A percentile compares a stretch with the other conserved stretches of the same genome.
phyloP scores from a whole-genome alignment of 768 basidiomycete genomes.

The Collybia sordida region DNA sequence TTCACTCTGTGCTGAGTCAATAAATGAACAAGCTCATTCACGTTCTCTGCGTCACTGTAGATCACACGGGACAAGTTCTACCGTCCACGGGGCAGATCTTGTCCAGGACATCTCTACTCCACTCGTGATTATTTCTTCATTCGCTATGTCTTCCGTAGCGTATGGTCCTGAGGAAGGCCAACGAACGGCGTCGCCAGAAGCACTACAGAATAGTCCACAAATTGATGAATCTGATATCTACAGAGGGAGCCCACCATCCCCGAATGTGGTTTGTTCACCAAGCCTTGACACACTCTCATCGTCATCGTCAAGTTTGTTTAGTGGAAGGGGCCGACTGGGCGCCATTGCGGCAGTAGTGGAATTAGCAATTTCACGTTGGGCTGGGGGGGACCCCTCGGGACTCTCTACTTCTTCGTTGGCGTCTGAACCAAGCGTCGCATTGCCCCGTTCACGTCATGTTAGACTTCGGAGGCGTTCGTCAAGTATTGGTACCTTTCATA shows the following conservation, averaged over 20 bases:
- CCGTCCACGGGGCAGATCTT: not conserved
- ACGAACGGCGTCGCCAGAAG: too few relatives aligned
- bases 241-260: conserved; percentile 47
- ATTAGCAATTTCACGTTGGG: conserved; percentile 72
- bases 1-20: too few relatives aligned
- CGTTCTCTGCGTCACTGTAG: not conserved
- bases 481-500: conserved; percentile 51
- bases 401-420: conserved; percentile 45
- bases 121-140: not conserved
- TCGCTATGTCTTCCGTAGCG: not conserved
- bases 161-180: not conserved
- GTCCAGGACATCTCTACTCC: not conserved
- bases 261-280: conserved; percentile 17
- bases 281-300: conserved; percentile 32
- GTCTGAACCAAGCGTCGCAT: conserved; percentile 40
- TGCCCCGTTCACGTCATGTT: conserved; percentile 36
- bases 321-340: conserved; percentile 42
- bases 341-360: conserved; percentile 65
- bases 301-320: conserved; percentile 37
- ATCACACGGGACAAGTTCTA: not conserved
- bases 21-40: not conserved
- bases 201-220: too few relatives aligned
- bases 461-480: conserved; percentile 44
- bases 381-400: conserved; percentile 43
- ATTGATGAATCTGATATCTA: conserved; percentile 53